phyloP scores from a whole-genome alignment of 306 rosid species.

The Lathyrus aphaca region DNA sequence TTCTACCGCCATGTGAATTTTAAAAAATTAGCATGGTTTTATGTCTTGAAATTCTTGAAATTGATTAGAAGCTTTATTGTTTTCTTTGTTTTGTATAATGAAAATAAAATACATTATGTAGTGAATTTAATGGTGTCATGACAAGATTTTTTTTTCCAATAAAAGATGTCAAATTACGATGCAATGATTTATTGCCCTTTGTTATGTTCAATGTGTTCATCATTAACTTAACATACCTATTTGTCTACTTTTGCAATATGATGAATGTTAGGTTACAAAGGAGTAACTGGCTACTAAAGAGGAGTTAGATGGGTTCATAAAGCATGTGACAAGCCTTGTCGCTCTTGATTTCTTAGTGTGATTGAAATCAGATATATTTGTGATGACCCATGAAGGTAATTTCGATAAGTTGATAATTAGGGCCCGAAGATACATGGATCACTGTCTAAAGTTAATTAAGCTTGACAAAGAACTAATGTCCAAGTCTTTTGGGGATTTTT shows the following conservation, averaged over 20 bases:
- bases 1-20: constrained; percentile 5
- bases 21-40: constrained; percentile 27
- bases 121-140: constrained; percentile 17
- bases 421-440: no score
- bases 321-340: constrained; percentile 96
- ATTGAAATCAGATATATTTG: no score
- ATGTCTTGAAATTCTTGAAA: constrained; percentile 12
- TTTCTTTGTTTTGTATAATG: constrained; percentile 17
- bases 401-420: no score
- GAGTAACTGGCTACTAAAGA: constrained; percentile 88
- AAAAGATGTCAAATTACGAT: constrained; percentile 17
- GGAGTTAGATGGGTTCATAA: constrained; percentile 84
- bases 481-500: no score
- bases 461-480: no score
- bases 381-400: no score
- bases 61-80: background rate
- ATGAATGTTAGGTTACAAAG: constrained; percentile 70
- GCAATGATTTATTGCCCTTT: constrained; percentile 7
- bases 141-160: constrained; percentile 2
- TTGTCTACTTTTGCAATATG: constrained; percentile 12
- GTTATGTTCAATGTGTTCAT: constrained; percentile 11
- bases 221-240: background rate
- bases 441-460: no score
- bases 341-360: no score
- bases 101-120: constrained; percentile 13